Base-by-base conservation (phyloP, 2,329 filamentous ascomycete genomes). In the Metarhizium anisopliae region DNA sequence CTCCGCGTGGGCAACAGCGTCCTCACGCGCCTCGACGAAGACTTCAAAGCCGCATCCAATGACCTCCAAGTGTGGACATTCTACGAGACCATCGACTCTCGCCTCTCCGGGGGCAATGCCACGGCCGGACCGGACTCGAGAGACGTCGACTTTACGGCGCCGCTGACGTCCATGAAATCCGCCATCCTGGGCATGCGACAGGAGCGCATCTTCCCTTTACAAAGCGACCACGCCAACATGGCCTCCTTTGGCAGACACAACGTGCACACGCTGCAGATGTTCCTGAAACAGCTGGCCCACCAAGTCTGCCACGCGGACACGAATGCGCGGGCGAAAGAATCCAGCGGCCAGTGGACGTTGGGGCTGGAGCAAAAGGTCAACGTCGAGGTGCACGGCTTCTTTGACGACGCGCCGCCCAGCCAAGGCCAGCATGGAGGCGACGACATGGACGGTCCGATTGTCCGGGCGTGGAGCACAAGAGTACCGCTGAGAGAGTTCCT, bases 31-130 rank as follows among this genome's bases (percentile, higher is more conserved):
- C 71, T 75, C 50, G 77, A 84, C 18, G 78, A 83, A 3, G 73
- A 76, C 47, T 86, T 85, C 62, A 76, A 76, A 51, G 72, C 78
- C 3, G 74, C 82, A 5, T 76, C 81, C 0, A 77, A 78, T 40
- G 83, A 85, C 55, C 71, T 85, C 52, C 77, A 76, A 6, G 72
- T 85, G 13, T 85, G 82, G 81, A 83, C 81, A 0, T 79, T 85
- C 45, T 81, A 85, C 57, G 83, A 85, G 61, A 85, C 81, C 0
- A 75, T 81, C 7, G 82, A 85, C 63, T 84, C 82, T 1, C 74
- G 76, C 1, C 69, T 85, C 4, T 78, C 78, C 0, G 76, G 76
- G 0, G 63, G 70, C 2, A 47, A 43, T 16, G n/a, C 14, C n/a
- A 47, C 38, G 8, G 3, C 40, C 35, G 52, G 51, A 43, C 16